Conservation (phyloP, 805 yeast species). For the Kazachstania africana region DNA sequence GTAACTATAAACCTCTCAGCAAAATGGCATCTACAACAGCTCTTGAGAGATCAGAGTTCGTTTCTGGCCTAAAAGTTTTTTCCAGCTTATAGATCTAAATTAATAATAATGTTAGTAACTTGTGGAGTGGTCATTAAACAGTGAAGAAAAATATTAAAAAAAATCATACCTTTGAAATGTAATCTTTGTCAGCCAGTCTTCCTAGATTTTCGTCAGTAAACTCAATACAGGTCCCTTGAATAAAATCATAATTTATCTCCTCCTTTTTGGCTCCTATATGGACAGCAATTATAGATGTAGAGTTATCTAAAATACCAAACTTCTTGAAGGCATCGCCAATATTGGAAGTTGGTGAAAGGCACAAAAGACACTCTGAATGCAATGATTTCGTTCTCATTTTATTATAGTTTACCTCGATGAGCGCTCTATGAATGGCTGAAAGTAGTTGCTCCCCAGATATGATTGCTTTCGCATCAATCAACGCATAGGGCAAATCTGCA, state of each 20-base stretch:
- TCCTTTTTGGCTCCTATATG: constrained; percentile 6
- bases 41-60: constrained; percentile 26
- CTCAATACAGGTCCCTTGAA: constrained; percentile 28
- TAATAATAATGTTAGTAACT: too few species aligned
- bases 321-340: constrained; percentile 54
- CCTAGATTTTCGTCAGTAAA: constrained; percentile 25
- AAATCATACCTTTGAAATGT: constrained; percentile 27
- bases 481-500: constrained; percentile 48
- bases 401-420: constrained; percentile 38
- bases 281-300: constrained; percentile 30
- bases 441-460: constrained; percentile 51
- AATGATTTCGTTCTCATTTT: constrained; percentile 49
- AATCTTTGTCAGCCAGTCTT: constrained; percentile 24
- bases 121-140: too few species aligned
- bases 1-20: constrained; percentile 31
- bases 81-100: constrained; percentile 22
- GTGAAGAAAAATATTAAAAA: background rate
- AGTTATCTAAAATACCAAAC: constrained; percentile 52
- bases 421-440: constrained; percentile 48
- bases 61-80: constrained; percentile 11
- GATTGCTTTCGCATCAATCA: constrained; percentile 48
- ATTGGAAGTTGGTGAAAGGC: constrained; percentile 59
- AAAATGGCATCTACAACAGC: constrained; percentile 37
- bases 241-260: constrained; percentile 6
- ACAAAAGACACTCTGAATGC: constrained; percentile 61